Percentiles rank a stretch among this genome's conserved stretches.
Evolutionary conservation across 257 asterid genomes (phyloP).

Genomic region (Paraleonurus japonicus): DNA sequence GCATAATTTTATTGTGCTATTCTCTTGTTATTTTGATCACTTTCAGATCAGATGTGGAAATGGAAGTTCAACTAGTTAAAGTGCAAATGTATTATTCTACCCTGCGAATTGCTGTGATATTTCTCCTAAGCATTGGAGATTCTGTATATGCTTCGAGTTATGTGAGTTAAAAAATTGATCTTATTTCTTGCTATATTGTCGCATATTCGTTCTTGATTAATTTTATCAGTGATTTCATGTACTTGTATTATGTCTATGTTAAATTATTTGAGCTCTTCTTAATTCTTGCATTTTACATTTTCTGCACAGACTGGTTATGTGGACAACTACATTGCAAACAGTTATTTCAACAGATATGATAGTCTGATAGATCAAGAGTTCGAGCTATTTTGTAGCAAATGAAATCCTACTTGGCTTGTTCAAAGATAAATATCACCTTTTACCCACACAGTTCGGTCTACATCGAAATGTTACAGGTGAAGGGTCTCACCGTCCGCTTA

Average conservation of each 20-base stretch:
- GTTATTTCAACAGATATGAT: constrained; percentile 47
- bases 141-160: constrained; percentile 21
- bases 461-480: constrained; percentile 58
- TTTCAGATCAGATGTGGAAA: constrained; percentile 22
- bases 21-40: not conserved
- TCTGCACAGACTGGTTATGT: constrained; percentile 37
- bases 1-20: not conserved
- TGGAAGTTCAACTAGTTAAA: constrained; percentile 28
- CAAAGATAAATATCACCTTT: constrained; percentile 28
- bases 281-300: constrained; percentile 6
- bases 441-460: constrained; percentile 33
- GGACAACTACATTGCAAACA: constrained; percentile 43
- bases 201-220: not conserved
- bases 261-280: constrained; percentile 17
- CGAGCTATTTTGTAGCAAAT: constrained; percentile 37
- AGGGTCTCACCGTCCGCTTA: constrained; percentile 83
- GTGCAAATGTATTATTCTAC: constrained; percentile 2
- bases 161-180: constrained; percentile 32
- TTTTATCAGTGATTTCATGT: not conserved
- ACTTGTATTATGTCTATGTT: not conserved
- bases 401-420: constrained; percentile 42
- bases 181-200: not conserved
- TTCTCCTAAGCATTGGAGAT: constrained; percentile 21
- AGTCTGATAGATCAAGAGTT: constrained; percentile 46
- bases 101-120: constrained; percentile 18